A percentile compares a stretch with the other conserved stretches of the same genome.
Conservation (phyloP, 768 basidiomycete species). For the Amyloporia xantha region DNA sequence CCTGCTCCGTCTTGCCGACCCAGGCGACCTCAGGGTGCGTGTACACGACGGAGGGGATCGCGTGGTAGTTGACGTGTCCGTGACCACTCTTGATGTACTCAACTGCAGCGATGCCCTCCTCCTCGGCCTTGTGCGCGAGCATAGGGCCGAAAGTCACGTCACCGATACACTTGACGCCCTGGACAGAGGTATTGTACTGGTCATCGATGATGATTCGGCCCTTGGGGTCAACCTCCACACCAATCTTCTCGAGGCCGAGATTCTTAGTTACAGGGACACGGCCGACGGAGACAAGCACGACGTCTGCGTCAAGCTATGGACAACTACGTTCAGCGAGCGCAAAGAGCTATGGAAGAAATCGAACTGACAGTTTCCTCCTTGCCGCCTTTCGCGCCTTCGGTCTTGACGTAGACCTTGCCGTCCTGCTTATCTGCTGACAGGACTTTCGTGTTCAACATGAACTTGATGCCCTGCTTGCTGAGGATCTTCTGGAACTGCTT, state of each 20-base stretch:
- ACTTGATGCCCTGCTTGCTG: slow-evolving; percentile 92
- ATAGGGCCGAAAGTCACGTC: slow-evolving; percentile 99
- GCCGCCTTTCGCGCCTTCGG: slow-evolving; percentile 90
- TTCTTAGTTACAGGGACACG: slow-evolving; percentile 87
- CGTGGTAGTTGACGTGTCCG: slow-evolving; percentile 95
- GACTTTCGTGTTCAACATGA: slow-evolving; percentile 96
- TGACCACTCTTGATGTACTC: slow-evolving; percentile 90
- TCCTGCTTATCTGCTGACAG: slow-evolving; percentile 82
- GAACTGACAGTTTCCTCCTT: slow-evolving; percentile 74
- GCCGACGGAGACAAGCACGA: slow-evolving; percentile 93
- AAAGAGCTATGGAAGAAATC: not conserved
- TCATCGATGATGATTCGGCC: slow-evolving; percentile 92
- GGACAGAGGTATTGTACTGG: slow-evolving; percentile 88
- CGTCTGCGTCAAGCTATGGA: slow-evolving; percentile 85
- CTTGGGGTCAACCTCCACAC: slow-evolving; percentile 84
- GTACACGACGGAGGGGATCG: slow-evolving; percentile 94
- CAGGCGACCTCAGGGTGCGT: slow-evolving; percentile 91
- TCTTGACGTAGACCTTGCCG: slow-evolving; percentile 77
- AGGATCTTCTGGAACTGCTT: slow-evolving; percentile 93
- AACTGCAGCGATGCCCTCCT: slow-evolving; percentile 94
- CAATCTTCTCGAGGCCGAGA: slow-evolving; percentile 84
- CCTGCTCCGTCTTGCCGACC: slow-evolving; percentile 98
- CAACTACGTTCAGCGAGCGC: not conserved
- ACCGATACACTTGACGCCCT: slow-evolving; percentile 92
- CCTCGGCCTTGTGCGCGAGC: slow-evolving; percentile 98